Base-by-base conservation (phyloP, 192 early-diverging fungal genomes). In the Helicostylum pulchrum region DNA sequence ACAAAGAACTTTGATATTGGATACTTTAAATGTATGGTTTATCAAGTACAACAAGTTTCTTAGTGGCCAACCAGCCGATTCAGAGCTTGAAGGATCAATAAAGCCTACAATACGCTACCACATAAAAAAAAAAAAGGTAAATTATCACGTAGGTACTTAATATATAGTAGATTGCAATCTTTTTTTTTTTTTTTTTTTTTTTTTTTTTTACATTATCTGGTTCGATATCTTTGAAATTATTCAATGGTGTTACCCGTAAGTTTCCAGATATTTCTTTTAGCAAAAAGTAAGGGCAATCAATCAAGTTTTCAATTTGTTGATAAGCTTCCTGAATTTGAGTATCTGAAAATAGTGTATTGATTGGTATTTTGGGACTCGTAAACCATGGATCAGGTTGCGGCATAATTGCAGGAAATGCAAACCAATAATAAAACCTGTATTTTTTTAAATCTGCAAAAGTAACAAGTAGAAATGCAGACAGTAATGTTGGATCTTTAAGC, bases 401-500 rank as follows among this genome's bases (percentile, higher is more conserved):
- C 23, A 88, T 71, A 12, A 97, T 71, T 0, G 93, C 94, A 0
- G 97, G 97, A 70, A 97, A 97, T 5, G 85, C 90, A 64, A 94
- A 94, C 94, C 94, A 95, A 71, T 94, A 96, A 71, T 88, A 91
- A 70, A 92, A 99, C 66, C 84, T 88, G 82, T 92, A 97, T 72
- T 92, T 92, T 70, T 99, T 99, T 60, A 99, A 68, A 73, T 99
- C 95, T 0, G 95, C 93, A 79, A 94, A 97, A n/a, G 95, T 89
- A 14, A 97, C 51, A 30, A 96, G 68, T 11, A 89, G 57, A 69
- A 97, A 97, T 12, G 74, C 80, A 53, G 80, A 82, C 36, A 99
- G 77, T 9, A 89, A 68, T 26, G 65, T 66, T 1, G 96, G 95
- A 26, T 83, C 34, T 31, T 64, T 23, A 0, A 90, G 67, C 0